Base-by-base conservation (phyloP, 345 rosid genomes). In the Citrus cavaleriei region DNA sequence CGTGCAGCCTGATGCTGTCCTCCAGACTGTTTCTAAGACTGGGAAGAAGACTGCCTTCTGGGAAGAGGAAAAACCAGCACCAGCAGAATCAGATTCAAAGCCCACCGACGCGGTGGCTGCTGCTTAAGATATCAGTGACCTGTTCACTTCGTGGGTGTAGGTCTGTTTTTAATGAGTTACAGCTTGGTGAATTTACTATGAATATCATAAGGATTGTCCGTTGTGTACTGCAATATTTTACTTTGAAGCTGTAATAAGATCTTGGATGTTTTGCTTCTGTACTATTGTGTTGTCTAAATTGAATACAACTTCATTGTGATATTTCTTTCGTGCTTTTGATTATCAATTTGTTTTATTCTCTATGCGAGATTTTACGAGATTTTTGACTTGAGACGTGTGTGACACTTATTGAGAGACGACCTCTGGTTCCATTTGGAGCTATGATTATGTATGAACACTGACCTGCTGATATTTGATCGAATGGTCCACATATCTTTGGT, bases 1-100 rank as follows among this genome's bases (percentile, higher is more conserved):
- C 21, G 91, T 93, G 67, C 86, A 89, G 82, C 93, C 93, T 0
- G 93, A 93, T 59, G 94, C 93, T n/a, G 98, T 92, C 78, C 79
- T 91, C 7, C 89, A 93, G 89, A 87, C 89, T 0, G 98, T 95
- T 40, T 86, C 97, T 3, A 95, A 95, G 88, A 91, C 94, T 0
- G 92, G 93, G 69, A 93, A 95, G 92, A 88, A 85, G 79, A 95
- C 98, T 12, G 40, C 88, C 58, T 95, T 93, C 80, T 95, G 98
- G 97, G 95, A 86, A 61, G 89, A 81, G 18, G 91, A 86, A 74
- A 87, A 84, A 74, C 85, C 89, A 7, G 86, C 84, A 42, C 68
- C 73, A 13, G 83, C 84, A 5, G 84, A 85, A 74, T 21, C 83
- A 24, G 85, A 80, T 74, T 30, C 77, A 21, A 85, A 80, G 78